Base-by-base conservation (phyloP, 2,329 filamentous ascomycete genomes). In the Colletotrichum tropicicola region DNA sequence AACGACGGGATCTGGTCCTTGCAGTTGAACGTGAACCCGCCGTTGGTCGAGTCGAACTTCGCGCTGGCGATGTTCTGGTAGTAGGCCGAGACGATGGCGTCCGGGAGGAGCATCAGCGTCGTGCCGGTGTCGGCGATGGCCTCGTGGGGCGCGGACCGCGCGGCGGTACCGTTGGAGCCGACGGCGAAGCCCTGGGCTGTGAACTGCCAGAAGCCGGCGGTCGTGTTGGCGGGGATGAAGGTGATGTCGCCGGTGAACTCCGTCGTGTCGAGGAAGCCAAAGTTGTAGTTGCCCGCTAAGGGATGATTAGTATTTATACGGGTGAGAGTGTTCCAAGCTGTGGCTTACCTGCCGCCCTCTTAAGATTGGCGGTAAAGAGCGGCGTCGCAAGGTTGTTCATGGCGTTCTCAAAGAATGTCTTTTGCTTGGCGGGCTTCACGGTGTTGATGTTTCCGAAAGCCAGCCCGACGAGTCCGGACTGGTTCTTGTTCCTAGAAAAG, bases 71-170 rank as follows among this genome's bases (percentile, higher is more conserved):
- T 83, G 66, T 86, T 73, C 37, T 73, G 73, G 79, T 91, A 92
- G 82, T 91, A 92, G 43, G 79, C 82, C 1, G 76, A 70, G 68
- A 87, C 84, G 64, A 90, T 80, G 30, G 73, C 69, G 59, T 82
- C 73, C 25, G 87, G 86, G 17, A 90, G 76, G 68, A 91, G 82
- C 59, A 91, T 76, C 28, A 92, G 86, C 1, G 89, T 89, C 59
- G 90, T 92, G 57, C 90, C 91, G 2, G 90, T 92, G 78, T 92
- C 90, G 71, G 88, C 87, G 74, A 92, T 91, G 69, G 82, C 84
- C n/a, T 73, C 25, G 62, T 76, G 74, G 1, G 70, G 65, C 7
- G 62, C 43, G 3, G 68, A 65, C 7, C 49, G 55, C 2, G 28
- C 17, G 4, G 68, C 64, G 54, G 60, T 54, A 51, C 37, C 43